phyloP scores from a whole-genome alignment of 169 alveolate species.

The Plasmodium gaboni region DNA sequence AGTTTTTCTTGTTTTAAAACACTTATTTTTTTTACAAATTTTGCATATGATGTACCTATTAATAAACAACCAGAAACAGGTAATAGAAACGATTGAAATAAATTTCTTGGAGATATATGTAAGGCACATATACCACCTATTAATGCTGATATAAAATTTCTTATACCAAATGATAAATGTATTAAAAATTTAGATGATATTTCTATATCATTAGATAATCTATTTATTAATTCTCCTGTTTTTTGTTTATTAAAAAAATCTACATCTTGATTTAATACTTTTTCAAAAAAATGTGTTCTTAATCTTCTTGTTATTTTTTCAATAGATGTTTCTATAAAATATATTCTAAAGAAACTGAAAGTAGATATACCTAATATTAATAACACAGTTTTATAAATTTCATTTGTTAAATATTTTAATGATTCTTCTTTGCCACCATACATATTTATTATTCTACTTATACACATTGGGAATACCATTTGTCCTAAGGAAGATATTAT shows the following conservation, averaged over 20 bases:
- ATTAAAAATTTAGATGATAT: slow-evolving; percentile 76
- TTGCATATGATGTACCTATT: slow-evolving; percentile 67
- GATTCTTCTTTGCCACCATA: slow-evolving; percentile 74
- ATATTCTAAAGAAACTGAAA: slow-evolving; percentile 56
- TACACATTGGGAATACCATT: slow-evolving; percentile 71
- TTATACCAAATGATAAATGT: slow-evolving; percentile 56
- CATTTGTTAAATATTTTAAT: slow-evolving; percentile 44
- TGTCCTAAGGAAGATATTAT: slow-evolving; percentile 54
- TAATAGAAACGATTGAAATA: slow-evolving; percentile 41
- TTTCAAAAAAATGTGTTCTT: slow-evolving; percentile 75
- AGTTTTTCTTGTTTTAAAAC: slow-evolving; percentile 50
- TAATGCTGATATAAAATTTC: slow-evolving; percentile 58
- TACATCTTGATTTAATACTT: slow-evolving; percentile 74
- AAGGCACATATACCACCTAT: slow-evolving; percentile 66
- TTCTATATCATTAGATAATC: slow-evolving; percentile 77
- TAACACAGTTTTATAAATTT: slow-evolving; percentile 54
- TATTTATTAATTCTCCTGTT: slow-evolving; percentile 77
- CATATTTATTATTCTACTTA: slow-evolving; percentile 66
- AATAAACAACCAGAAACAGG: slow-evolving; percentile 45
- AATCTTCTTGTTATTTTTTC: slow-evolving; percentile 78
- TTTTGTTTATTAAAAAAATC: slow-evolving; percentile 76
- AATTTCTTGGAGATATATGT: slow-evolving; percentile 65
- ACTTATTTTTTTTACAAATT: slow-evolving; percentile 44
- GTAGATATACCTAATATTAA: slow-evolving; percentile 56
- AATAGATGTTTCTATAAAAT: slow-evolving; percentile 70